Conservation (phyloP, 2,329 filamentous ascomycete genomes). For the Neodidymelliopsis sp. region DNA sequence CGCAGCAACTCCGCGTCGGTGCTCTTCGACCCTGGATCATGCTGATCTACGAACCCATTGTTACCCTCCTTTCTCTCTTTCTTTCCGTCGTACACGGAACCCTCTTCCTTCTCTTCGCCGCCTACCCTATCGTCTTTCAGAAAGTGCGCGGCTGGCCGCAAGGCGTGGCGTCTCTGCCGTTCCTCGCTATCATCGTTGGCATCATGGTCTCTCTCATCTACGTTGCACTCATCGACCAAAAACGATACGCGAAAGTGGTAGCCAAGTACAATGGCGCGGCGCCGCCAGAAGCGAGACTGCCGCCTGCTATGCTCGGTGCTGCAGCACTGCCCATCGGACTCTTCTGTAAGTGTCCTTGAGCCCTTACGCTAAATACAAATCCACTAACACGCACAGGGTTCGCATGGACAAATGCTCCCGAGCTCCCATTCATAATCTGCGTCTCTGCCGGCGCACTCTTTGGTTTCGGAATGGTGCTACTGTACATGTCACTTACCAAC, state of each 20-base stretch:
- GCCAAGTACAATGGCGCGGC: slow-evolving; percentile 49
- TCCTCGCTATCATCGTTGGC: slow-evolving; percentile 66
- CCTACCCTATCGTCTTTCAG: slow-evolving; percentile 65
- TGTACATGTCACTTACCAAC: slow-evolving; percentile 61
- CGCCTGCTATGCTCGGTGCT: slow-evolving; percentile 62
- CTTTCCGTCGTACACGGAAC: slow-evolving; percentile 27
- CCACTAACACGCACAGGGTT: slow-evolving; percentile 49
- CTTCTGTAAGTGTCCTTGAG: slow-evolving; percentile 38
- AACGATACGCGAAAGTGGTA: slow-evolving; percentile 23
- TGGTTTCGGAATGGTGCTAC: slow-evolving; percentile 50
- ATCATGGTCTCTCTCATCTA: slow-evolving; percentile 50
- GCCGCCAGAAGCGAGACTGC: slow-evolving; percentile 61
- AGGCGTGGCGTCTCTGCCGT: slow-evolving; percentile 67
- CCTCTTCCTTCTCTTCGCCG: slow-evolving; percentile 52
- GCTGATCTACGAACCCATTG: slow-evolving; percentile 65
- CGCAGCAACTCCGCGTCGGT: slow-evolving; percentile 65
- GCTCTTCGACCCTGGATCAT: slow-evolving; percentile 61
- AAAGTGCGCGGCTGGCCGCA: slow-evolving; percentile 61
- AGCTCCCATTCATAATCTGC: slow-evolving; percentile 62
- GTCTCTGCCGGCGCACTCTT: slow-evolving; percentile 59
- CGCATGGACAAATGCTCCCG: slow-evolving; percentile 58
- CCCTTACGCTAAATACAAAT: background rate
- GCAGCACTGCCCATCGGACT: slow-evolving; percentile 57
- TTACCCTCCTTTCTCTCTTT: slow-evolving; percentile 21
- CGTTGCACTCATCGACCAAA: slow-evolving; percentile 27